Conservation (phyloP, 176 grass and related monocot genomes). For the Neostapfia colusana region DNA sequence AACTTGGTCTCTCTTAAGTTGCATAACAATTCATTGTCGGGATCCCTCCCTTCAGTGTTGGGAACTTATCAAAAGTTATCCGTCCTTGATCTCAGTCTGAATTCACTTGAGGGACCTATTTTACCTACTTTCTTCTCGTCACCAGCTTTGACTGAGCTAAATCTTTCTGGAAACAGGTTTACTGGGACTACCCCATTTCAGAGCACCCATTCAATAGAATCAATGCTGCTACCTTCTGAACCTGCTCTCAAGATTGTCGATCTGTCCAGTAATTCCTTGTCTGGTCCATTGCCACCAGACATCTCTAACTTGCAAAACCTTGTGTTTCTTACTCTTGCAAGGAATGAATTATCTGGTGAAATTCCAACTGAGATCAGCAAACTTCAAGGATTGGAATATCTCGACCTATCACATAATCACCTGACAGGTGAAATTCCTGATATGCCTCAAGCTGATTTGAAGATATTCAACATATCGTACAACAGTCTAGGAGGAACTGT, state of each 20-base stretch:
- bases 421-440: constrained; percentile 78
- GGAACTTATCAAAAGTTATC: constrained; percentile 78
- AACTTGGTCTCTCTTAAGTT: constrained; percentile 71
- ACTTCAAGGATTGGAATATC: constrained; percentile 61
- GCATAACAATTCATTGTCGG: constrained; percentile 71
- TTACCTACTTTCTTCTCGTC: constrained; percentile 68
- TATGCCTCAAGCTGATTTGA: constrained; percentile 64
- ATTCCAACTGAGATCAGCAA: constrained; percentile 78
- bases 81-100: constrained; percentile 77
- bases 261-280: constrained; percentile 78
- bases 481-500: constrained; percentile 79
- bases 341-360: constrained; percentile 81
- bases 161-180: constrained; percentile 83
- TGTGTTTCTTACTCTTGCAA: constrained; percentile 60
- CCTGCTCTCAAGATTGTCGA: constrained; percentile 70
- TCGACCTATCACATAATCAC: constrained; percentile 86
- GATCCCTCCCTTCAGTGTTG: constrained; percentile 73
- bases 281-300: constrained; percentile 67
- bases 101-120: constrained; percentile 70
- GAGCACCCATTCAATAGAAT: constrained; percentile 69
- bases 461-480: constrained; percentile 78
- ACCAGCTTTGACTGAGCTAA: constrained; percentile 62
- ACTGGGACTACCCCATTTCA: constrained; percentile 76
- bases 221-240: constrained; percentile 61
- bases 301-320: constrained; percentile 81